phyloP scores from a whole-genome alignment of 441 rosid species.

The Francoa sonchifolia region DNA sequence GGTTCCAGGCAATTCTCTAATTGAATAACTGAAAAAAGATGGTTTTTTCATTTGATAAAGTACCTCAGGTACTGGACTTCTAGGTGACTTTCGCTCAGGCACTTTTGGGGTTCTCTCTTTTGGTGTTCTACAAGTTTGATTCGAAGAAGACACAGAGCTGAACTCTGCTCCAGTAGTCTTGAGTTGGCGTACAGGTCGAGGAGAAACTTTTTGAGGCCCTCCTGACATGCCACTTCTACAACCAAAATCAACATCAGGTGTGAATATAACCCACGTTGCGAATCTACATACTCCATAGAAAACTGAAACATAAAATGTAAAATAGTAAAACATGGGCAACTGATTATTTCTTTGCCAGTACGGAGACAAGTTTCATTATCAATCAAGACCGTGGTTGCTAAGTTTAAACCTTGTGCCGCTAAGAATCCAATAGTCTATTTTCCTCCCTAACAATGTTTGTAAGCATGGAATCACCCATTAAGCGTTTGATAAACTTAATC shows the following conservation, averaged over 20 bases:
- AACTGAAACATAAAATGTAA: background rate
- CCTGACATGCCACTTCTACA: conserved; percentile 47
- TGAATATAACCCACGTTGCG: background rate
- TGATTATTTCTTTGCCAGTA: background rate
- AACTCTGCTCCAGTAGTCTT: conserved; percentile 40
- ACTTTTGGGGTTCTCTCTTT: conserved; percentile 72
- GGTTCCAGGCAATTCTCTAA: too few relatives aligned
- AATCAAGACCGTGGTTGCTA: too few relatives aligned
- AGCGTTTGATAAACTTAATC: too few relatives aligned
- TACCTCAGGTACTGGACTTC: conserved; percentile 69
- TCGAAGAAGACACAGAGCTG: conserved; percentile 45
- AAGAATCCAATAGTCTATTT: too few relatives aligned
- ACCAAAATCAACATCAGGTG: background rate
- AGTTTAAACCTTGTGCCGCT: too few relatives aligned
- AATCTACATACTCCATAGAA: background rate
- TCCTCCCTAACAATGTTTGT: background rate
- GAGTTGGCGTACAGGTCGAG: conserved; percentile 63
- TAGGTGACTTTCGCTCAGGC: conserved; percentile 59
- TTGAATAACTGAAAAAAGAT: too few relatives aligned
- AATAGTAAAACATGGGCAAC: background rate
- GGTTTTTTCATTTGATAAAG: background rate
- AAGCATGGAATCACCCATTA: background rate
- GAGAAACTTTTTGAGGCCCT: conserved; percentile 65
- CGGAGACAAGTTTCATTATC: too few relatives aligned
- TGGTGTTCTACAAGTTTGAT: conserved; percentile 37